These are phyloP conservation scores for Ceratocystis lukuohia DNA, from an alignment of 2,329 filamentous ascomycete genomes.

Conservation along the genomic window DNA sequence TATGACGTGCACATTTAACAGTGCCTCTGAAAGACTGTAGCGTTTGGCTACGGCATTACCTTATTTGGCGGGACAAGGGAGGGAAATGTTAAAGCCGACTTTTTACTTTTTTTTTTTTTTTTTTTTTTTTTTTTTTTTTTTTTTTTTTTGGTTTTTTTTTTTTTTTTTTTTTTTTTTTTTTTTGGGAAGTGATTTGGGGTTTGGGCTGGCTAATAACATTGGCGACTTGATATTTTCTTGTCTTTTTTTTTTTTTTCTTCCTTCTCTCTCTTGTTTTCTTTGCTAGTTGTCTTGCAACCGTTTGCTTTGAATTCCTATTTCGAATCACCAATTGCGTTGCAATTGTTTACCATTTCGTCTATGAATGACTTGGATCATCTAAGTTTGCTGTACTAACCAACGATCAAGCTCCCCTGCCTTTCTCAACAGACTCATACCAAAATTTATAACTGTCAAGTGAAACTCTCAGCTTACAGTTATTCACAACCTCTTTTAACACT, in stretches of 20 bases:
- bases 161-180: neutral
- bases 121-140: neutral
- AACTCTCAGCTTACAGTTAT: neutral
- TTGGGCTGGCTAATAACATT: slow-evolving; percentile 14
- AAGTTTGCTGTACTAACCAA: slow-evolving; percentile 1
- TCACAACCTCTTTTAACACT: neutral
- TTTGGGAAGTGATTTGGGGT: neutral
- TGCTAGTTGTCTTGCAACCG: slow-evolving; percentile 9
- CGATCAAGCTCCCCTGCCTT: neutral
- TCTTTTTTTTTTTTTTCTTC: neutral
- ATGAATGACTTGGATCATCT: slow-evolving; percentile 4
- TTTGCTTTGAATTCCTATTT: slow-evolving; percentile 11
- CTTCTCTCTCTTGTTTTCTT: slow-evolving; percentile 4
- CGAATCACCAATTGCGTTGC: slow-evolving; percentile 7
- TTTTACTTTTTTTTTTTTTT: neutral
- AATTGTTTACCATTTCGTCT: slow-evolving; percentile 3
- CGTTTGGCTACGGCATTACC: neutral
- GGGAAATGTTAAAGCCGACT: neutral
- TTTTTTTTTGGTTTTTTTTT: neutral
- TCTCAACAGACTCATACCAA: slow-evolving; percentile 1
- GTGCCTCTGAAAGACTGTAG: neutral
- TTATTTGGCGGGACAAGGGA: neutral
- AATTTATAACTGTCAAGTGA: neutral
- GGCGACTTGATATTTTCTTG: slow-evolving; percentile 7
- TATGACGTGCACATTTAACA: no score